Conservation (phyloP, 352 stramenopile genomes). For the Globisporangium iwayamae region DNA sequence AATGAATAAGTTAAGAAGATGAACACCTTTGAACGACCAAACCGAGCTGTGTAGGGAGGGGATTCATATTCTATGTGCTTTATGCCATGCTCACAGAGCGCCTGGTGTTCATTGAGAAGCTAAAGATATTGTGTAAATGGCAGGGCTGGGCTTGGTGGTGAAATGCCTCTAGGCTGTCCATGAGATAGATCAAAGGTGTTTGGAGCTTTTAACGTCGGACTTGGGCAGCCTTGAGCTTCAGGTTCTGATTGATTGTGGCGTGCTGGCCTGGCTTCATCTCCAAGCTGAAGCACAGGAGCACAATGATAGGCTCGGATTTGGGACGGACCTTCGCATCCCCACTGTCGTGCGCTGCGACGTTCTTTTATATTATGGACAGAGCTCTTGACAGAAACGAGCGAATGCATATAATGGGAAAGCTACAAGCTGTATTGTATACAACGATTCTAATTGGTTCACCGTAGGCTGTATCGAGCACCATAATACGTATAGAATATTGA, state of each 20-base stretch:
- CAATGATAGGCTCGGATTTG: slow-evolving; percentile 6
- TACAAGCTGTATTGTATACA: not conserved
- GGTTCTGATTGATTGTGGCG: no score
- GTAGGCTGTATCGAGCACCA: not conserved
- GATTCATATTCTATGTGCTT: no score
- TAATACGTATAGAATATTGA: not conserved
- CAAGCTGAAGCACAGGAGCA: not conserved
- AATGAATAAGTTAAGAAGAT: not conserved
- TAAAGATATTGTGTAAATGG: no score
- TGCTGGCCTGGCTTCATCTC: not conserved
- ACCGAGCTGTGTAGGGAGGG: not conserved
- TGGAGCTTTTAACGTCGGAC: no score
- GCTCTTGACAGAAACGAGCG: not conserved
- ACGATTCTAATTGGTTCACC: not conserved
- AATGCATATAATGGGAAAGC: not conserved
- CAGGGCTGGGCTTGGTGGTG: no score
- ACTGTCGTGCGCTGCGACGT: slow-evolving; percentile 2
- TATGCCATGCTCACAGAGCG: no score
- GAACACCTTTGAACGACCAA: not conserved
- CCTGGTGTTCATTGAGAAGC: no score
- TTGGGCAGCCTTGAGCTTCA: no score
- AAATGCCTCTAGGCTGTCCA: no score
- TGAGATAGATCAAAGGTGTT: no score
- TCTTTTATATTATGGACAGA: not conserved
- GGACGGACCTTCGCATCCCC: not conserved